Evolutionary conservation across 2,329 filamentous ascomycete species (phyloP).

Genomic region (Cladosporium sp.): DNA sequence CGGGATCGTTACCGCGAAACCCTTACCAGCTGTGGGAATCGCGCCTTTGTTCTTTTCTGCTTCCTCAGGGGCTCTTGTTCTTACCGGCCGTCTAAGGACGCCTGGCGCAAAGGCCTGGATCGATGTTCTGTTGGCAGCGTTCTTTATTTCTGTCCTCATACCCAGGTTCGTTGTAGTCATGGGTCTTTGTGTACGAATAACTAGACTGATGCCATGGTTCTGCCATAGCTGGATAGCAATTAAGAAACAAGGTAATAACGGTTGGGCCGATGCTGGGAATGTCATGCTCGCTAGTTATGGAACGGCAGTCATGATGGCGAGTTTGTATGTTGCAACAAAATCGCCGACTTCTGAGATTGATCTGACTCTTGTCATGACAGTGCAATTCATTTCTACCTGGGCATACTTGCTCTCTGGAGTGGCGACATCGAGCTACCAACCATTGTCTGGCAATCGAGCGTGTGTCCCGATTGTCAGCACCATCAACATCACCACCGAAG

Average conservation of each 20-base stretch:
- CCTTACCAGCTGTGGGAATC: not conserved
- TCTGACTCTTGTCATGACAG: not conserved
- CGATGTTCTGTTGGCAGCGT: not conserved
- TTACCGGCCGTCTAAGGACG: not conserved
- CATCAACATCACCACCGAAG: not conserved
- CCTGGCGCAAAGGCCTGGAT: not conserved
- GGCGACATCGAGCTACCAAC: not conserved
- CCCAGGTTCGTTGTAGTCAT: not conserved
- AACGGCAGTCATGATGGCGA: not conserved
- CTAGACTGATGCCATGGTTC: not conserved
- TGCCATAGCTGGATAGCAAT: not conserved
- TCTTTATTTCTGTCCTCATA: not conserved
- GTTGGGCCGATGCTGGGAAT: not conserved
- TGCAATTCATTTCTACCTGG: not conserved
- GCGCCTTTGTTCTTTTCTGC: not conserved
- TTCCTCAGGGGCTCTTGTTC: not conserved
- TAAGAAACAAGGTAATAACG: not conserved
- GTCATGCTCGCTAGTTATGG: not conserved
- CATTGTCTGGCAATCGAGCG: not conserved
- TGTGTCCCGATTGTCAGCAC: not conserved
- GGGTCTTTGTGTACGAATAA: not conserved
- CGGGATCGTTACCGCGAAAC: not conserved
- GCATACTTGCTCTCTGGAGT: not conserved
- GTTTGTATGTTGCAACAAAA: not conserved
- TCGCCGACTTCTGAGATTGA: too few relatives aligned